Percentiles rank a stretch among this genome's conserved stretches.
Evolutionary conservation across 305 asterid genomes (phyloP).

Genomic region (Nicotiana rustica): DNA sequence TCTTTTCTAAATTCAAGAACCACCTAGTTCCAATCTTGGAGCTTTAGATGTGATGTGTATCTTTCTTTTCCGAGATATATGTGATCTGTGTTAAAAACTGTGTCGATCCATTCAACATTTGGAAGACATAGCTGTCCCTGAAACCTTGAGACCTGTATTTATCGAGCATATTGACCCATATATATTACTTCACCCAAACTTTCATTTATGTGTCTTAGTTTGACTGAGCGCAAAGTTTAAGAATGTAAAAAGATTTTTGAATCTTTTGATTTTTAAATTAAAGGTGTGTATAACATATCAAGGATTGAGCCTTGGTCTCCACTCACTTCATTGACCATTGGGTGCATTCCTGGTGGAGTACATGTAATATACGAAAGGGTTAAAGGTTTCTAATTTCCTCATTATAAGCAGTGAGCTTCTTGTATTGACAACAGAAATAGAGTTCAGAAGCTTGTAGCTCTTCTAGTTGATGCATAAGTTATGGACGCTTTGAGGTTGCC

Average conservation of each 20-base stretch:
- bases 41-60: not conserved
- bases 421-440: not conserved
- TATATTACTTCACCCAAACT: too few relatives aligned
- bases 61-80: not conserved
- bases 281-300: too few relatives aligned
- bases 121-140: not conserved
- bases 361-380: not conserved
- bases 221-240: too few relatives aligned
- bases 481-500: slow-evolving; percentile 19
- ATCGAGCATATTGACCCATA: not conserved
- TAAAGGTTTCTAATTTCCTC: slow-evolving; percentile 1
- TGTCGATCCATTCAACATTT: not conserved
- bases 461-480: not conserved
- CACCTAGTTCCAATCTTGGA: not conserved
- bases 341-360: slow-evolving; percentile 11
- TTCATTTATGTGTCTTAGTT: too few relatives aligned
- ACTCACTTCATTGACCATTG: not conserved
- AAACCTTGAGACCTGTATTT: not conserved
- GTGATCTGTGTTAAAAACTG: not conserved
- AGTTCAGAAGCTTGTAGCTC: not conserved
- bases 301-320: too few relatives aligned
- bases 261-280: too few relatives aligned
- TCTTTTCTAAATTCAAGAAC: not conserved
- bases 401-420: not conserved
- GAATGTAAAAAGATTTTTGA: too few relatives aligned